Percentiles rank a stretch among this genome's conserved stretches.
Conservation (phyloP, 805 yeast genomes). For the Wickerhamomyces rabaulensis region DNA sequence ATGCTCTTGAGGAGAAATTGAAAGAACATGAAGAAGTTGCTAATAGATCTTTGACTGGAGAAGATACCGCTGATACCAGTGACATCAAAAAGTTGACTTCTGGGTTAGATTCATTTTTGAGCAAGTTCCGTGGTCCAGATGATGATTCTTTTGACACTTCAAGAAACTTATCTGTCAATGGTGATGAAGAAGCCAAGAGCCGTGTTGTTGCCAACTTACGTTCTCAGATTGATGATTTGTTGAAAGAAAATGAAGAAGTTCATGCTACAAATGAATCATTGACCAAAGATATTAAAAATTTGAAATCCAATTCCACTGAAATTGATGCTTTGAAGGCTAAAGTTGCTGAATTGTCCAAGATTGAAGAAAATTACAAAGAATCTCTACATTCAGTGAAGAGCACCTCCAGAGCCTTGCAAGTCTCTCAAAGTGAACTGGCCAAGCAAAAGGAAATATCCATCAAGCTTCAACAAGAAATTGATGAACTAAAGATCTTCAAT, state of each 20-base stretch:
- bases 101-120: conserved; percentile 24
- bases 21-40: conserved; percentile 22
- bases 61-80: neutral
- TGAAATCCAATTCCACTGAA: conserved; percentile 23
- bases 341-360: conserved; percentile 31
- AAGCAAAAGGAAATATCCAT: conserved; percentile 52
- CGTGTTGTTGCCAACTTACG: conserved; percentile 34
- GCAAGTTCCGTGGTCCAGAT: conserved; percentile 20
- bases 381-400: conserved; percentile 69
- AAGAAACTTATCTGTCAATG: neutral
- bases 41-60: neutral
- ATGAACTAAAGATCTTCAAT: conserved; percentile 56
- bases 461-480: conserved; percentile 58
- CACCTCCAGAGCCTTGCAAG: conserved; percentile 66
- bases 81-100: conserved; percentile 21
- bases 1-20: conserved; percentile 33
- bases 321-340: conserved; percentile 25
- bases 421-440: conserved; percentile 67
- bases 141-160: conserved; percentile 15
- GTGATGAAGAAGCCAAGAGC: conserved; percentile 4
- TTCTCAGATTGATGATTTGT: conserved; percentile 49
- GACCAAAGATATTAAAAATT: conserved; percentile 27
- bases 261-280: conserved; percentile 29
- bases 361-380: conserved; percentile 65
- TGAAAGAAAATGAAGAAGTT: conserved; percentile 40